Conservation (phyloP, 495 filamentous ascomycete genomes). For the Halenospora varia region DNA sequence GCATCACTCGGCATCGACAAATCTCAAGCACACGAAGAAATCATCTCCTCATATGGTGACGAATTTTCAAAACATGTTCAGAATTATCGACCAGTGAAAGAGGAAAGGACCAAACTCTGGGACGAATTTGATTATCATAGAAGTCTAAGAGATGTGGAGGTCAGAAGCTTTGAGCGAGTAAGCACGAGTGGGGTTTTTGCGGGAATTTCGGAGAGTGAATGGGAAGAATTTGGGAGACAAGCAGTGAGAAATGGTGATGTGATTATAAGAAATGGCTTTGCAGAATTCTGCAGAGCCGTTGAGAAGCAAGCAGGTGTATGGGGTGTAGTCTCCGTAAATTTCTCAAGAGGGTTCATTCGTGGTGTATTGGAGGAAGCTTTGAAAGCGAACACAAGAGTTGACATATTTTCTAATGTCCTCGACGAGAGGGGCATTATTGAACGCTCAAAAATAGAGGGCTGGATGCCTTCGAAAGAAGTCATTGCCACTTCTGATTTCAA, state of each 20-base stretch:
- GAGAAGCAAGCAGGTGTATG: neutral
- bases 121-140: slow-evolving; percentile 13
- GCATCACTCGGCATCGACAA: neutral
- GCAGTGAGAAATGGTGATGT: slow-evolving; percentile 12
- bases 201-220: slow-evolving; percentile 9
- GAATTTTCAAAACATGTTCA: slow-evolving; percentile 8
- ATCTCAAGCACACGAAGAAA: slow-evolving; percentile 6
- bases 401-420: slow-evolving; percentile 13
- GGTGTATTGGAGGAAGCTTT: slow-evolving; percentile 12
- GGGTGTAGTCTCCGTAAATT: slow-evolving; percentile 22
- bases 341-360: slow-evolving; percentile 14
- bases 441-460: slow-evolving; percentile 1
- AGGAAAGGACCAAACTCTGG: slow-evolving; percentile 2
- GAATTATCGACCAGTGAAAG: slow-evolving; percentile 5
- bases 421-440: slow-evolving; percentile 12
- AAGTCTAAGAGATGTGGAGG: slow-evolving; percentile 10
- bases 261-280: slow-evolving; percentile 14
- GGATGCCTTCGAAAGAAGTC: neutral
- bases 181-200: slow-evolving; percentile 16
- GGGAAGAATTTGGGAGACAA: slow-evolving; percentile 7
- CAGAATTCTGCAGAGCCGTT: slow-evolving; percentile 5
- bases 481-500: slow-evolving; percentile 20
- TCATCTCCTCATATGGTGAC: slow-evolving; percentile 10
- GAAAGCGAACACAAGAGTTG: neutral
- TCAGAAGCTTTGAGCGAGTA: slow-evolving; percentile 16